Evolutionary conservation across 108 stramenopile species (phyloP).

Genomic region (Nannochloropsis salina): DNA sequence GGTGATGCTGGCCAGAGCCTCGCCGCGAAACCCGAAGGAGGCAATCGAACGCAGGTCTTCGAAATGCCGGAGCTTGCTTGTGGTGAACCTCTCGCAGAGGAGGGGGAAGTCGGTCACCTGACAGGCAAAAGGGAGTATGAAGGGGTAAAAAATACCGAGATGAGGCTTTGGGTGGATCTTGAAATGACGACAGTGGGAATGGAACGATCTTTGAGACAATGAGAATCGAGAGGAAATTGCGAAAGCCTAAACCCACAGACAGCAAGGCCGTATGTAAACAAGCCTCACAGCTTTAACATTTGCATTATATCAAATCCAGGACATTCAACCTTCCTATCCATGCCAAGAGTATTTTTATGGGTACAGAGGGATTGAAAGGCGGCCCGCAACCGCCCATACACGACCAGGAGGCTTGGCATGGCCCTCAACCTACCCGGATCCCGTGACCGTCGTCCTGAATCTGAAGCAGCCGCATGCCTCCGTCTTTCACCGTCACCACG

Average conservation of each 20-base stretch:
- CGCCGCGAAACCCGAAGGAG: slow-evolving; percentile 98
- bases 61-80: slow-evolving; percentile 73
- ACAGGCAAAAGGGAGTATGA: slow-evolving; percentile 60
- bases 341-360: neutral
- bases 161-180: neutral
- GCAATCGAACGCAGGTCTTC: slow-evolving; percentile 71
- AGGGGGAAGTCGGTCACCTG: slow-evolving; percentile 63
- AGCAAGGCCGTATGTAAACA: neutral
- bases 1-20: slow-evolving; percentile 67
- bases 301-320: neutral
- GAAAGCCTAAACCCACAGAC: neutral
- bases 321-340: neutral
- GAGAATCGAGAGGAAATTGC: neutral
- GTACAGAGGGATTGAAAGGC: neutral
- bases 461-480: slow-evolving; percentile 56
- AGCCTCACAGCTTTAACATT: neutral
- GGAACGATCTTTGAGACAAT: neutral
- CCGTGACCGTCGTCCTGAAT: slow-evolving; percentile 60
- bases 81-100: slow-evolving; percentile 90
- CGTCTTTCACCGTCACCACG: slow-evolving; percentile 49
- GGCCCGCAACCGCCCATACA: neutral
- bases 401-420: no score
- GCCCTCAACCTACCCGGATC: slow-evolving; percentile 23
- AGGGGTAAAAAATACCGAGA: neutral
- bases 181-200: neutral